Evolutionary conservation across 2,329 filamentous ascomycete species (phyloP), one percentile per base, ranked within the genome.

Genomic region (Ophiostoma quercus): DNA sequence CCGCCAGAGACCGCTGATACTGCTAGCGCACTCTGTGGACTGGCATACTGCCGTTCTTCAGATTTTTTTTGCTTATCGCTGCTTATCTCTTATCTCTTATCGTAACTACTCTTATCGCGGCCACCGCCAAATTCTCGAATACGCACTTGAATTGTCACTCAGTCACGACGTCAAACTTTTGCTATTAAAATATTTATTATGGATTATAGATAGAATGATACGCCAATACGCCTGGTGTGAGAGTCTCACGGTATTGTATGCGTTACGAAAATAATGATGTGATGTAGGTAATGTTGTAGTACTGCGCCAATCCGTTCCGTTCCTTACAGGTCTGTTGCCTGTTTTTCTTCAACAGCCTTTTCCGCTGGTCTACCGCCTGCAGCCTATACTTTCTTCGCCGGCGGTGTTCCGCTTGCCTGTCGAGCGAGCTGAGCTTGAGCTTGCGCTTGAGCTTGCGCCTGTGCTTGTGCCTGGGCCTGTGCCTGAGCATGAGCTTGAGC

Each of bases 401-500:
- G 65, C 1, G 65, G 39, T 19, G 65, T 43, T 8, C 65, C 65
- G 11, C 41, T 66, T 4, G 43, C 62, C 69, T 72, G 71, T 39
- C 68, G 71, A 8, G 69, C 67, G 3, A 70, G 68, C 51, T 72
- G 71, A 1, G 70, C 29, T 34, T 47, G 43, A 9, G 60, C 29
- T 19, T 63, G 60, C 19, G 62, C 62, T 34, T 57, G 51, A 8
- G 32, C 19, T 19, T 68, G 67, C 0, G 47, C 51, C 51, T 22
- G 51, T 12, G 22, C n/a, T 9, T 22, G 51, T 11, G 67, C 54
- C 19, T 66, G 66, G n/a, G 68, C 68, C 9, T 71, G 67, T 32
- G 68, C 47, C 43, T 87, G 85, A 22, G 32, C 67, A 16, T 60
- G 51, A n/a, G 43, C 43, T 47, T 47, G 66, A 14, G 67, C 67